Percentiles rank a stretch among this genome's conserved stretches.
phyloP scores from a whole-genome alignment of 768 basidiomycete genomes.

The Trametes villosa region DNA sequence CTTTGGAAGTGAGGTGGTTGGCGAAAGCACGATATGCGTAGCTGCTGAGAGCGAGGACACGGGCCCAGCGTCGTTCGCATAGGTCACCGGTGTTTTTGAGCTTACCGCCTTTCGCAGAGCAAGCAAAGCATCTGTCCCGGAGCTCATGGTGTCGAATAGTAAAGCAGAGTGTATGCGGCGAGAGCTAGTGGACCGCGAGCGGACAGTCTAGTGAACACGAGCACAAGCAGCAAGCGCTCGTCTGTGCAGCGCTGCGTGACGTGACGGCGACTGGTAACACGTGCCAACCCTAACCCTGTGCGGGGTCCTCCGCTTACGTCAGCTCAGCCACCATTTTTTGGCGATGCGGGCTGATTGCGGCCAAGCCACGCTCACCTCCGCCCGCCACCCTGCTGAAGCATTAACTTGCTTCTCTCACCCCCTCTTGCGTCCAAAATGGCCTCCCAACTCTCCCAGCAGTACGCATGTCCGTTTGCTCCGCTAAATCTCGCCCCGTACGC shows the following conservation, averaged over 20 bases:
- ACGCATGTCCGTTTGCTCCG: slow-evolving; percentile 67
- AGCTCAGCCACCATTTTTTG: slow-evolving; percentile 20
- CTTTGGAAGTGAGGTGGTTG: slow-evolving; percentile 64
- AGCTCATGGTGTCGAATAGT: slow-evolving; percentile 7
- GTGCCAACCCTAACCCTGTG: neutral
- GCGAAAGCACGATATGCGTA: slow-evolving; percentile 65
- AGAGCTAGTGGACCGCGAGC: too few relatives aligned
- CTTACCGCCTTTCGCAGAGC: slow-evolving; percentile 68
- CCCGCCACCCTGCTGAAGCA: slow-evolving; percentile 56
- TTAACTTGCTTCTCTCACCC: slow-evolving; percentile 74
- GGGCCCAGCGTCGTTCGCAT: slow-evolving; percentile 44
- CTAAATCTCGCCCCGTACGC: too few relatives aligned
- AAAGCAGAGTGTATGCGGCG: neutral
- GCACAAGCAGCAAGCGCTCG: neutral
- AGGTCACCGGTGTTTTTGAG: slow-evolving; percentile 53
- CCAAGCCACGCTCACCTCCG: slow-evolving; percentile 21
- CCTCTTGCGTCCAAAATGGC: slow-evolving; percentile 54
- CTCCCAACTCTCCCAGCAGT: slow-evolving; percentile 78
- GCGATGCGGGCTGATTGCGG: slow-evolving; percentile 19
- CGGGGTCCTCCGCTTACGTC: neutral
- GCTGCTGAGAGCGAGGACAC: slow-evolving; percentile 56
- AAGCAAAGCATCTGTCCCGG: slow-evolving; percentile 52
- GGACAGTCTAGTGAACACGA: too few relatives aligned
- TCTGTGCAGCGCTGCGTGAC: slow-evolving; percentile 10
- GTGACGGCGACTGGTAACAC: too few relatives aligned